Evolutionary conservation across 2,329 filamentous ascomycete species (phyloP), one percentile per base, ranked within the genome.

Genomic region (Apiospora marii): DNA sequence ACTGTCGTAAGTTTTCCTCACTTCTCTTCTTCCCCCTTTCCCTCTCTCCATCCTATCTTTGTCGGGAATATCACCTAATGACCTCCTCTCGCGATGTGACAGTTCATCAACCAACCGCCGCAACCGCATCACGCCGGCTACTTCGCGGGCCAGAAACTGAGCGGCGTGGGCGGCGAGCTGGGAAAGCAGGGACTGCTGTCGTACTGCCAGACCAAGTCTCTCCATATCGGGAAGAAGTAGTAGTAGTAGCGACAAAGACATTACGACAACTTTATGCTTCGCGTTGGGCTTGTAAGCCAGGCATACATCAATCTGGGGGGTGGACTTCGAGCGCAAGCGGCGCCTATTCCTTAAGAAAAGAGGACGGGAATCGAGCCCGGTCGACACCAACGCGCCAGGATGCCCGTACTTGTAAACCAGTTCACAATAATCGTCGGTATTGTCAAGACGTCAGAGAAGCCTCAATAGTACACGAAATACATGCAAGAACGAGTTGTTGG

Each of bases 81-180:
- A 30, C 7, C 7, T 51, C 16, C 30, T 37, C 22, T 12, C 24
- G 44, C 27, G 3, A 41, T n/a, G 8, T 34, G 12, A 4, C 24
- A 70, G 68, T 92, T 89, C 86, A 87, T 92, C 75, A 68, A 68
- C 79, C 77, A 76, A 67, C 77, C 78, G 49, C 79, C 80, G 73
- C 68, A 77, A 27, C 81, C 81, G 12, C 77, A 82, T 53, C 78
- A 77, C 41, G 79, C 76, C 0, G 80, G 74, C 8, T 82, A 76
- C 70, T 80, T 82, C 70, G 74, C 76, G 30, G 80, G 80, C 16
- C 80, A 78, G 77, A 82, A 82, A 70, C 71, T 79, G n/a, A 81
- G 80, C 69, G 81, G 81, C 0, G 78, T 78, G 43, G 78, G 79
- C 10, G 81, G 81, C 16, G 81, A 82, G 76, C 76, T 82, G 43